Percentiles rank a stretch among this genome's conserved stretches.
phyloP scores from a whole-genome alignment of 1,139 yeast genomes.

The Suhomyces terraborum region DNA sequence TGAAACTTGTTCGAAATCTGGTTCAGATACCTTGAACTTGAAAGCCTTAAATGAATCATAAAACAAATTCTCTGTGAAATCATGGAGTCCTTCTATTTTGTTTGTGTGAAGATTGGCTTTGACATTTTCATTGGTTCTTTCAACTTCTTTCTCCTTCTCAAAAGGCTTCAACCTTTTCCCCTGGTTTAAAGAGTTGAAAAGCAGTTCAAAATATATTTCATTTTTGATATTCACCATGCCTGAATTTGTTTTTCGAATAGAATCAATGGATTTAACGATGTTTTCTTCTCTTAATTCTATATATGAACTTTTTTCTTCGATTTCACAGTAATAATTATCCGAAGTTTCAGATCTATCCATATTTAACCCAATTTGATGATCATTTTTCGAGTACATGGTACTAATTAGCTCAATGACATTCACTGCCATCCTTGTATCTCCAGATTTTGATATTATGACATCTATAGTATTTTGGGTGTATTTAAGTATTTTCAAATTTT shows the following conservation, averaged over 20 bases:
- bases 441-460: slow-evolving; percentile 21
- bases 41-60: slow-evolving; percentile 14
- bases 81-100: not conserved
- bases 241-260: slow-evolving; percentile 12
- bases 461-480: slow-evolving; percentile 20
- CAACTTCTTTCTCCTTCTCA: no score
- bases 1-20: slow-evolving; percentile 12
- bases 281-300: not conserved
- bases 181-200: slow-evolving; percentile 18
- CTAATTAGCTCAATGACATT: slow-evolving; percentile 36
- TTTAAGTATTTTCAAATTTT: slow-evolving; percentile 15
- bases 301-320: not conserved
- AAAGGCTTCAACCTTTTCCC: not conserved
- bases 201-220: slow-evolving; percentile 13
- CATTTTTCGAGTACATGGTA: slow-evolving; percentile 13
- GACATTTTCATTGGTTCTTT: not conserved
- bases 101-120: not conserved
- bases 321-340: slow-evolving; percentile 27
- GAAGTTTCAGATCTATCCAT: no score
- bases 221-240: slow-evolving; percentile 20
- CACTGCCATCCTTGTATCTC: slow-evolving; percentile 38
- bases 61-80: slow-evolving; percentile 13
- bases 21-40: slow-evolving; percentile 1
- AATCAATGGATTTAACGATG: slow-evolving; percentile 13
- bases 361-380: not conserved